A percentile compares a stretch with the other conserved stretches of the same genome.
These are phyloP conservation scores for Stenogyne calaminthoides DNA, from an alignment of 305 asterid species.

Conservation along the genomic window DNA sequence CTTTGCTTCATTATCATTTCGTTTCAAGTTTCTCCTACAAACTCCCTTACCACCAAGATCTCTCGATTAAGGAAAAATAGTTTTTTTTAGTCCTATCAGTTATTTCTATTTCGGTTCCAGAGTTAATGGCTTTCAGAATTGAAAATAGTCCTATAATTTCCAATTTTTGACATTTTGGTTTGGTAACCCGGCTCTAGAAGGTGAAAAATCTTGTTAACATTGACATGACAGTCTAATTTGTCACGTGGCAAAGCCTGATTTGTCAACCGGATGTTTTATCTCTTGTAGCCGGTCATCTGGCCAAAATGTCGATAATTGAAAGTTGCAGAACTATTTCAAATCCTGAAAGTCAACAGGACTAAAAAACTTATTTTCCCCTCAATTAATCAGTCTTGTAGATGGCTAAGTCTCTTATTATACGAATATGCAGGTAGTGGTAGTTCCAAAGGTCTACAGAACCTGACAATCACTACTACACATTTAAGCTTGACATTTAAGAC, in stretches of 20 bases:
- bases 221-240: background rate
- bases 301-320: no score
- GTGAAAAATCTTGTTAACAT: background rate
- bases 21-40: background rate
- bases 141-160: no score
- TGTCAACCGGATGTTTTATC: no score
- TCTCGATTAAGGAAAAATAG: no score
- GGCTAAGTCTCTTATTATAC: slow-evolving; percentile 22
- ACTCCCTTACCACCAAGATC: background rate
- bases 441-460: slow-evolving; percentile 77
- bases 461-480: slow-evolving; percentile 68
- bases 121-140: background rate
- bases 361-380: background rate
- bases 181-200: background rate
- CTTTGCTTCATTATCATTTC: background rate
- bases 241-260: no score
- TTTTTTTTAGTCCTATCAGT: no score
- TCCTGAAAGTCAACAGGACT: no score
- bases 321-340: no score
- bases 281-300: no score
- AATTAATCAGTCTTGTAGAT: background rate
- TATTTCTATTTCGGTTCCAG: background rate
- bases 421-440: slow-evolving; percentile 72
- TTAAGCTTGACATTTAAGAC: no score
- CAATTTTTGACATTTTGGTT: background rate